Base-by-base conservation (phyloP, 2,329 filamentous ascomycete genomes). In the Phaeosphaeria sp. region DNA sequence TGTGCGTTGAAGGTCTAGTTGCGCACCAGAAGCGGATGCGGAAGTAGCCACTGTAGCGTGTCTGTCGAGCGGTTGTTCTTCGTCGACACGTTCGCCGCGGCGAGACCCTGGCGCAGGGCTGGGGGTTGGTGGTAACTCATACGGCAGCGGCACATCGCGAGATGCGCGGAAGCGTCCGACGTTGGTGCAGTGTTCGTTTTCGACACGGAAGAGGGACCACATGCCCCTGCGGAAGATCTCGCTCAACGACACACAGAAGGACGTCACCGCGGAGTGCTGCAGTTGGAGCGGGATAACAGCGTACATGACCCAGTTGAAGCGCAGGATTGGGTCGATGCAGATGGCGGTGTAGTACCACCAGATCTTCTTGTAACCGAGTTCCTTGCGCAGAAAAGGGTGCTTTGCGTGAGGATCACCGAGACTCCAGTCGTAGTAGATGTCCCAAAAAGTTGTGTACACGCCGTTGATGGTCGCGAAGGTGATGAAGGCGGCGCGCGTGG, bases 251-350 rank as follows among this genome's bases (percentile, higher is more conserved):
- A 97, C 87, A 27, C 91, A 66, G 77, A 98, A 98, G 1, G 91
- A 93, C 5, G 93, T 85, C 1, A 93, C 75, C 2, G 91, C 91
- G 1, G 90, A 94, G 75, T 98, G 93, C 70, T 97, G 93, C 0
- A 89, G 78, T 69, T 96, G 84, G 60, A 89, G 81, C 0, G 89
- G 88, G 75, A 92, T 96, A 59, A 97, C 91, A 63, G 90, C 89
- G 78, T 97, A 98, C 73, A 96, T 91, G 58, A 98, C 89, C 95
- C 95, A 98, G 60, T 91, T 90, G 79, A 96, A 97, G 18, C 95
- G 90, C 20, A 99, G 82, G 5, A 97, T 83, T 0, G 93, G 91
- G 73, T 99, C 93, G 39, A 93, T 61, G 2, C 89, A 69, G 85
- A 98, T 96, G 57, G 95, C 91, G 5, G 78, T 76, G 74, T 98